Percentiles rank a stretch among this genome's conserved stretches.
phyloP scores from a whole-genome alignment of 2,329 filamentous ascomycete genomes.

The Claviceps capensis region DNA sequence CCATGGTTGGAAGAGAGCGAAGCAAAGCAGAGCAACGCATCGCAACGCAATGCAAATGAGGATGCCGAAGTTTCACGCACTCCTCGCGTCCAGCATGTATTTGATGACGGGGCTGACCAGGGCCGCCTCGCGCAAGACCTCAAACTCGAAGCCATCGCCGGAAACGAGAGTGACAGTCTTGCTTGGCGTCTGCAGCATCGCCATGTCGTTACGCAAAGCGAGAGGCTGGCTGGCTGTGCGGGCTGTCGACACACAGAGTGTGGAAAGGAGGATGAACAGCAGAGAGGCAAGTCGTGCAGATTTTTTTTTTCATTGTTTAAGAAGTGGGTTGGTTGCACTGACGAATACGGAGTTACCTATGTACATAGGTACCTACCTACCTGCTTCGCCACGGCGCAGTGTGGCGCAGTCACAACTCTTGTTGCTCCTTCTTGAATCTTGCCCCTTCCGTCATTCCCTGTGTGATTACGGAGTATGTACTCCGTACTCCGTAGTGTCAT shows the following conservation, averaged over 20 bases:
- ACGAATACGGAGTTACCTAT: background rate
- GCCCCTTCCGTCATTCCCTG: no score
- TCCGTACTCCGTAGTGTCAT: no score
- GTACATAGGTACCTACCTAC: background rate
- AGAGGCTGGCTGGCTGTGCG: background rate
- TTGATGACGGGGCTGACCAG: conserved; percentile 58
- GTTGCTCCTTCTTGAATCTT: no score
- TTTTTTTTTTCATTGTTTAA: background rate
- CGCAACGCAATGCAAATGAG: background rate
- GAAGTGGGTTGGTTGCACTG: background rate
- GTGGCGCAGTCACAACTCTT: no score
- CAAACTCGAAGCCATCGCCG: conserved; percentile 63
- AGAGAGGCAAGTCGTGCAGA: no score
- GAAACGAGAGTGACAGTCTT: conserved; percentile 70
- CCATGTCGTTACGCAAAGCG: conserved; percentile 2
- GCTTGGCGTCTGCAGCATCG: conserved; percentile 22
- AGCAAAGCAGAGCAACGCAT: background rate
- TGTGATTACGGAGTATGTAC: no score
- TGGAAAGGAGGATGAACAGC: background rate
- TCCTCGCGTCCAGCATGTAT: conserved; percentile 58
- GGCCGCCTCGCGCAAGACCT: conserved; percentile 57
- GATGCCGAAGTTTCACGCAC: conserved; percentile 24
- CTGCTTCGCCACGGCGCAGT: background rate
- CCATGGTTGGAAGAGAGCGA: background rate
- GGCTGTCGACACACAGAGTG: background rate